Evolutionary conservation across 164 flowering plant species (phyloP).

Genomic region (Berberis thunbergii): DNA sequence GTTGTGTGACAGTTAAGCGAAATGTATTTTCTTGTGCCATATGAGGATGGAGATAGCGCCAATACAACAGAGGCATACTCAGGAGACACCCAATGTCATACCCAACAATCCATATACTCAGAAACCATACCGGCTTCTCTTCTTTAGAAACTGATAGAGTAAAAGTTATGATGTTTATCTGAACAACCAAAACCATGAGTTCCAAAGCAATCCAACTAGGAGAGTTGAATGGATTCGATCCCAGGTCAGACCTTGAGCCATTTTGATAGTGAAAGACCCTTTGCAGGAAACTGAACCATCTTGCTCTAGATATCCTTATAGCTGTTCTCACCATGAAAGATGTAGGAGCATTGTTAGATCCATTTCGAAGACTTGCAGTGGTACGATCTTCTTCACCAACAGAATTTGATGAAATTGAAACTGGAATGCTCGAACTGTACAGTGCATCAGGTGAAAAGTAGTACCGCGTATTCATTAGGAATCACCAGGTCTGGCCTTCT

Average conservation of each 20-base stretch:
- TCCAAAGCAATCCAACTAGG: slow-evolving; percentile 69
- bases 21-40: slow-evolving; percentile 26
- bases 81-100: slow-evolving; percentile 68
- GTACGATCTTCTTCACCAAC: slow-evolving; percentile 17
- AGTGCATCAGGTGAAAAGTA: slow-evolving; percentile 27
- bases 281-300: slow-evolving; percentile 79
- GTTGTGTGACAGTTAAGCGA: slow-evolving; percentile 37
- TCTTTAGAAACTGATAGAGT: slow-evolving; percentile 41
- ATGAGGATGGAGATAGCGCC: slow-evolving; percentile 51
- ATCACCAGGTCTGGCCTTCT: not conserved
- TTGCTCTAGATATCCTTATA: slow-evolving; percentile 76
- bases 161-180: slow-evolving; percentile 39
- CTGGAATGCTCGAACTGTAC: slow-evolving; percentile 22
- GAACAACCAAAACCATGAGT: slow-evolving; percentile 50
- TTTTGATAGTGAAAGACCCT: slow-evolving; percentile 92
- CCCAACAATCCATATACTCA: slow-evolving; percentile 78
- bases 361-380: slow-evolving; percentile 14
- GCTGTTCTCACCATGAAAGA: slow-evolving; percentile 54
- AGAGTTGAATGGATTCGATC: slow-evolving; percentile 82
- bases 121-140: slow-evolving; percentile 87
- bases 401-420: slow-evolving; percentile 25
- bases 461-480: slow-evolving; percentile 43
- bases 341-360: slow-evolving; percentile 26
- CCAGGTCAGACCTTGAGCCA: slow-evolving; percentile 71
- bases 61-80: slow-evolving; percentile 49